A percentile compares a stretch with the other conserved stretches of the same genome.
These are phyloP conservation scores for Colletotrichum sp. DNA, from an alignment of 2,329 filamentous ascomycete species.

Conservation along the genomic window DNA sequence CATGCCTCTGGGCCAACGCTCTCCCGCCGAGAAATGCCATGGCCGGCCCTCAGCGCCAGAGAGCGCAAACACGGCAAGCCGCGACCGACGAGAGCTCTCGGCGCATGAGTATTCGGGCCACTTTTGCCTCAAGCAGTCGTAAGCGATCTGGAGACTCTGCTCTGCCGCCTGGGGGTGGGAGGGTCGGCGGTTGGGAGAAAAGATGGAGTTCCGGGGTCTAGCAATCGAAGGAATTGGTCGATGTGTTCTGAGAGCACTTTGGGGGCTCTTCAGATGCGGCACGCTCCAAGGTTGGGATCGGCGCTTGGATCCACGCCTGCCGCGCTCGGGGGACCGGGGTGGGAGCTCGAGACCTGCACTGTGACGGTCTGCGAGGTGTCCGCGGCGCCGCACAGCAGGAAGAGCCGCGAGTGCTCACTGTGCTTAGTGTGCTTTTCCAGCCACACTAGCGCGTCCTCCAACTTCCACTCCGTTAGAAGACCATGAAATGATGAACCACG, in stretches of 20 bases:
- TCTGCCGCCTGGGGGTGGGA: not conserved
- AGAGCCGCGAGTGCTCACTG: not conserved
- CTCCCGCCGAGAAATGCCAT: conserved; percentile 9
- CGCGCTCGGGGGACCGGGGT: conserved; percentile 2
- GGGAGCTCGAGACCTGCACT: not conserved
- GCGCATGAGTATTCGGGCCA: conserved; percentile 8
- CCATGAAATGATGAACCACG: not conserved
- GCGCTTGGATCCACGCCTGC: conserved; percentile 14
- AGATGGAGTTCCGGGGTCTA: not conserved
- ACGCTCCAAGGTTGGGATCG: conserved; percentile 14
- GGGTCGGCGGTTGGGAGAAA: not conserved
- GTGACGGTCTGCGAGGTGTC: not conserved
- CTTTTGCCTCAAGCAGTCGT: conserved; percentile 9
- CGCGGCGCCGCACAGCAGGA: not conserved
- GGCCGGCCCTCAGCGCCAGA: not conserved
- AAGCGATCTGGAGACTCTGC: not conserved
- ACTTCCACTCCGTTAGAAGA: not conserved
- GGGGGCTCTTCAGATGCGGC: not conserved
- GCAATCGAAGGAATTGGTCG: not conserved
- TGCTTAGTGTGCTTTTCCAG: not conserved
- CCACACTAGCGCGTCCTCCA: not conserved
- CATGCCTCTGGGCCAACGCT: not conserved
- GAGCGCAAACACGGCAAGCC: not conserved
- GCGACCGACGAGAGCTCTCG: conserved; percentile 12
- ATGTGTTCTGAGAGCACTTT: not conserved